Evolutionary conservation across 176 grass and related monocot genomes (phyloP), one percentile per base, ranked within the genome.

Genomic region (Musa troglodytarum): DNA sequence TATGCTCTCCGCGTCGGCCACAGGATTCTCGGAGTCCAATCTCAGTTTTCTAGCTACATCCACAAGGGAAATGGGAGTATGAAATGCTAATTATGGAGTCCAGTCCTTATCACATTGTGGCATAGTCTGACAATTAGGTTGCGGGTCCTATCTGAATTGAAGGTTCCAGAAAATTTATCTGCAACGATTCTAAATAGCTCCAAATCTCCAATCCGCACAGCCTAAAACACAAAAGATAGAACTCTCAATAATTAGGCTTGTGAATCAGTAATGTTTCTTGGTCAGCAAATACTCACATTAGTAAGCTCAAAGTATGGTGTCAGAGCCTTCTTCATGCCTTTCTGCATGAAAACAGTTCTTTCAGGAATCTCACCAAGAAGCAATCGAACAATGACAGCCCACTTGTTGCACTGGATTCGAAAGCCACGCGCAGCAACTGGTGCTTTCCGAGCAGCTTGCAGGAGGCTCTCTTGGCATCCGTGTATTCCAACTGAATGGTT

Each of bases 401-500:
- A 92, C 75, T 93, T 93, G 82, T 92, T 90, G 81, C 87, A 88
- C 22, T 92, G 84, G 52, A 92, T 86, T 24, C 80, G 83, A 69
- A 93, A 97, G 24, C 90, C 90, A 63, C 75, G 74, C 54, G 93
- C 93, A 22, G 87, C 80, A 17, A 77, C 83, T 26, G 89, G 87
- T 65, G 90, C 88, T 61, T 93, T 97, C 55, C 88, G 54, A 68
- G 94, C 90, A 85, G 88, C 88, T 88, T 97, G 94, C 77, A 93
- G 55, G 17, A 93, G 82, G 80, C 90, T 97, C 77, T 90, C 86
- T 79, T 93, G 54, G 94, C 94, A 88, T 91, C 94, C 49, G 94
- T 89, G 23, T 93, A 89, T 61, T 93, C 90, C 66, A 93, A 88
- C 78, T 89, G 90, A 88, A 97, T 93, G 49, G 93, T 90, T 80